phyloP scores from a whole-genome alignment of 371 early-diverging fungal genomes.

The Blakeslea trispora region DNA sequence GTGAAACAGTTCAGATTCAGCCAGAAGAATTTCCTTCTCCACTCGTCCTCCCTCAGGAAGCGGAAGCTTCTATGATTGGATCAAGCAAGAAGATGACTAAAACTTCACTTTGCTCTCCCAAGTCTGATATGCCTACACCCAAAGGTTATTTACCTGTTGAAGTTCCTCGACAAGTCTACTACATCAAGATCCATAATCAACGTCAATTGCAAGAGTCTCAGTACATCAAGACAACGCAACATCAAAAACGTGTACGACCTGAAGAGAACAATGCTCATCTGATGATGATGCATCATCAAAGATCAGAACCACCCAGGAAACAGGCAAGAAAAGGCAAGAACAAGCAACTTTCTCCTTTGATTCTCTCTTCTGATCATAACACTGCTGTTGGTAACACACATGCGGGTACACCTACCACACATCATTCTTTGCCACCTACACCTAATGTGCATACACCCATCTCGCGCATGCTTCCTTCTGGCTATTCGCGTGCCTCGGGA shows the following conservation, averaged over 20 bases:
- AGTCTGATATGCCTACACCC: constrained; percentile 11
- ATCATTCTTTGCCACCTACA: background rate
- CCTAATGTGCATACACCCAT: background rate
- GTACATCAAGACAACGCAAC: constrained; percentile 15
- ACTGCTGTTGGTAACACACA: constrained; percentile 16
- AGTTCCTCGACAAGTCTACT: constrained; percentile 36
- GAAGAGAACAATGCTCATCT: constrained; percentile 8
- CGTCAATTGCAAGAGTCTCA: constrained; percentile 32
- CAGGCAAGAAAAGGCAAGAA: constrained; percentile 19
- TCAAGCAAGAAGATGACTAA: no score
- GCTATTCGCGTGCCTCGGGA: no score
- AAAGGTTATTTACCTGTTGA: constrained; percentile 39
- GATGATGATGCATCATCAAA: background rate
- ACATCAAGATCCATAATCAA: constrained; percentile 41
- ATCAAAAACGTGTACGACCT: constrained; percentile 19
- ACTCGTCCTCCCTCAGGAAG: background rate
- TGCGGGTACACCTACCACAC: constrained; percentile 4
- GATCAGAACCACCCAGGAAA: constrained; percentile 18
- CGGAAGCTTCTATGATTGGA: background rate
- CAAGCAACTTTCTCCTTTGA: constrained; percentile 1
- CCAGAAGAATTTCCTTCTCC: constrained; percentile 16
- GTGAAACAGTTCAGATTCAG: constrained; percentile 45
- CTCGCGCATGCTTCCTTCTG: background rate
- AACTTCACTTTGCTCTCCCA: background rate
- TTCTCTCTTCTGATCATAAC: constrained; percentile 9